Conservation (phyloP, 2,329 filamentous ascomycete species). For the Cercospora sp. region DNA sequence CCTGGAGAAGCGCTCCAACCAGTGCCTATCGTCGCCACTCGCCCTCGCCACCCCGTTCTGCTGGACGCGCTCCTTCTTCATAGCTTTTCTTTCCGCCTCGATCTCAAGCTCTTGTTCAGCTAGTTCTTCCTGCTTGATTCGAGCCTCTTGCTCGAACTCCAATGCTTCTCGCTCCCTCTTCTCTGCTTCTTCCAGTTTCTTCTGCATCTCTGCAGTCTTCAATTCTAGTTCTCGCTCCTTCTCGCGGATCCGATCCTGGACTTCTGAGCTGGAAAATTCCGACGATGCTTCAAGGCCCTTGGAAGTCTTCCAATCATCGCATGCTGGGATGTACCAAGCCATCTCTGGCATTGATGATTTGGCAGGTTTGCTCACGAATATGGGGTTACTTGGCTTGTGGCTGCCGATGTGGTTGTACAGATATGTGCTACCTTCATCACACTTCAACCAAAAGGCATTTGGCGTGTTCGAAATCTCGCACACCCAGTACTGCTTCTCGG, state of each 20-base stretch:
- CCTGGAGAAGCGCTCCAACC: neutral
- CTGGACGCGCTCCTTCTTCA: neutral
- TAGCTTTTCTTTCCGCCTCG: conserved; percentile 5
- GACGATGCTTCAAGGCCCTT: neutral
- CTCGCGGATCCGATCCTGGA: conserved; percentile 3
- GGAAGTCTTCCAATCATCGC: conserved; percentile 9
- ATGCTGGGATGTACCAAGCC: conserved; percentile 16
- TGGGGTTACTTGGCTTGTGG: conserved; percentile 10
- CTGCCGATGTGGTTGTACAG: conserved; percentile 16
- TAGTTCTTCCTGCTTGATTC: conserved; percentile 10
- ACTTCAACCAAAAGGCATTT: conserved; percentile 17
- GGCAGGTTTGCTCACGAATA: conserved; percentile 4
- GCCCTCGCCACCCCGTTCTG: neutral
- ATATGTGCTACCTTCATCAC: conserved; percentile 10
- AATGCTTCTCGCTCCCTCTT: conserved; percentile 12
- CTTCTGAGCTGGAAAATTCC: neutral
- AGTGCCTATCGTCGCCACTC: conserved; percentile 1
- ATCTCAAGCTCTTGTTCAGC: conserved; percentile 8
- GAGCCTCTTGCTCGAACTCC: conserved; percentile 12
- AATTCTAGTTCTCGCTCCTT: conserved; percentile 3
- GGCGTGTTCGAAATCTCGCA: conserved; percentile 15
- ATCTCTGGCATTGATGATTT: conserved; percentile 10
- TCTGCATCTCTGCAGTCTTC: conserved; percentile 9
- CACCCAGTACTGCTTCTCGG: conserved; percentile 16
- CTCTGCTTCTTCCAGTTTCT: conserved; percentile 10